These are phyloP conservation scores for Graphilbum ipis-grandicollis DNA, from an alignment of 2,329 filamentous ascomycete genomes.

Conservation along the genomic window DNA sequence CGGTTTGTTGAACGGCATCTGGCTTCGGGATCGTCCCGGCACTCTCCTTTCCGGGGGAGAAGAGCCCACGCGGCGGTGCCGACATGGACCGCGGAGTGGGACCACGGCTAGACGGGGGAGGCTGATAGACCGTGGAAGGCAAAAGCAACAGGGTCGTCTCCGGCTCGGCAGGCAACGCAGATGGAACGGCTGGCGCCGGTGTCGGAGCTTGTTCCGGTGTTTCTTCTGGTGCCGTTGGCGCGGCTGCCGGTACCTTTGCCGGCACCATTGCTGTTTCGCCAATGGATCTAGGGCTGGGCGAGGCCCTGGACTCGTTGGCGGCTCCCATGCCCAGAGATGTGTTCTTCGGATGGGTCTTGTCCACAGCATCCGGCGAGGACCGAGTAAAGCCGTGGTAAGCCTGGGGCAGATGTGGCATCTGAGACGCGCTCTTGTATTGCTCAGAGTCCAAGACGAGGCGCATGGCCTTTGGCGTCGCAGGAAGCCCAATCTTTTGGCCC, in stretches of 20 bases:
- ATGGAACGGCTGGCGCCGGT: too few species aligned
- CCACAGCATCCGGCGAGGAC: not conserved
- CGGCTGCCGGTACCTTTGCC: not conserved
- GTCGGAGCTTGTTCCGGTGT: too few species aligned
- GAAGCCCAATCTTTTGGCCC: slow-evolving; percentile 52
- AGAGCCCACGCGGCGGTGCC: slow-evolving; percentile 23
- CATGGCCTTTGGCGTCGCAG: slow-evolving; percentile 85
- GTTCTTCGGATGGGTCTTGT: not conserved
- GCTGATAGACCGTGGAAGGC: slow-evolving; percentile 43
- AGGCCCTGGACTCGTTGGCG: too few species aligned
- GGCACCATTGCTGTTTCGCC: too few species aligned
- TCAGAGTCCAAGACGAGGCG: slow-evolving; percentile 53
- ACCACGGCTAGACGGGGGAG: slow-evolving; percentile 22
- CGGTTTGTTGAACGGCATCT: too few species aligned
- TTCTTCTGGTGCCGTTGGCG: slow-evolving; percentile 5
- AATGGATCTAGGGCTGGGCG: slow-evolving; percentile 8
- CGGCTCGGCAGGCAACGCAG: too few species aligned
- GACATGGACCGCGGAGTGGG: slow-evolving; percentile 44
- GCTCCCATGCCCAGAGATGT: not conserved
- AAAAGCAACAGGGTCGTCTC: slow-evolving; percentile 25
- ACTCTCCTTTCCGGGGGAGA: not conserved
- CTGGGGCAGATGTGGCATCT: slow-evolving; percentile 29
- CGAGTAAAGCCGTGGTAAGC: too few species aligned
- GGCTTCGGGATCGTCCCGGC: too few species aligned
- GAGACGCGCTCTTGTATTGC: slow-evolving; percentile 34